Conservation (phyloP, 805 yeast species). For the Priceomyces medius region DNA sequence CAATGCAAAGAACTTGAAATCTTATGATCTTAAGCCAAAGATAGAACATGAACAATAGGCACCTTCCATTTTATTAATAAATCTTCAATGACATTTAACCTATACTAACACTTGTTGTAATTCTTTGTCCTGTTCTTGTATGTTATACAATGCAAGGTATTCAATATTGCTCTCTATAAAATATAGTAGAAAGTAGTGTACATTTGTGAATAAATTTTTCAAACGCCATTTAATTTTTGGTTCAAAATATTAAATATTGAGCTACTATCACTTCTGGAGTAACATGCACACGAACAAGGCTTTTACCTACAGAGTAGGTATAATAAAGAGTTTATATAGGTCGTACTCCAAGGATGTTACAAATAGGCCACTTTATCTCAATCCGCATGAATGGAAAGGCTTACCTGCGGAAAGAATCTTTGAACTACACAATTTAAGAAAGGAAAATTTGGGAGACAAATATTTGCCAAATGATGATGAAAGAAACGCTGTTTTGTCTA, state of each 20-base stretch:
- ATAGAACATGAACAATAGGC: too few species aligned
- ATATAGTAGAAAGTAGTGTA: constrained; percentile 4
- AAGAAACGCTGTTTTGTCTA: constrained; percentile 44
- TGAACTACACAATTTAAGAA: constrained; percentile 59
- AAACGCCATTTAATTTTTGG: neutral
- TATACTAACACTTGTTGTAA: too few species aligned
- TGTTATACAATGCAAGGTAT: too few species aligned
- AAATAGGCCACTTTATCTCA: constrained; percentile 42
- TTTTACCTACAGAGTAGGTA: neutral
- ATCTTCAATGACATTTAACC: too few species aligned
- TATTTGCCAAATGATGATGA: constrained; percentile 63
- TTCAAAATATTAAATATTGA: neutral
- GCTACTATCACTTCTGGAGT: neutral
- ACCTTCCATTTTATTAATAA: too few species aligned
- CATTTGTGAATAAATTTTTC: constrained; percentile 1
- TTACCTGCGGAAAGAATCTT: constrained; percentile 63
- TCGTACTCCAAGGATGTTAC: constrained; percentile 7
- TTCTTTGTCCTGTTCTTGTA: too few species aligned
- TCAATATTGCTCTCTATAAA: too few species aligned
- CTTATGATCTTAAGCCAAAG: too few species aligned
- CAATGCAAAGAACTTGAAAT: too few species aligned
- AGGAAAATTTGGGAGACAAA: constrained; percentile 41
- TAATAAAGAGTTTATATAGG: constrained; percentile 3
- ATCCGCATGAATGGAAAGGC: constrained; percentile 71
- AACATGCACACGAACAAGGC: neutral